A percentile compares a stretch with the other conserved stretches of the same genome.
These are phyloP conservation scores for Chrysoporthe austroafricana DNA, from an alignment of 2,329 filamentous ascomycete species.

Conservation along the genomic window DNA sequence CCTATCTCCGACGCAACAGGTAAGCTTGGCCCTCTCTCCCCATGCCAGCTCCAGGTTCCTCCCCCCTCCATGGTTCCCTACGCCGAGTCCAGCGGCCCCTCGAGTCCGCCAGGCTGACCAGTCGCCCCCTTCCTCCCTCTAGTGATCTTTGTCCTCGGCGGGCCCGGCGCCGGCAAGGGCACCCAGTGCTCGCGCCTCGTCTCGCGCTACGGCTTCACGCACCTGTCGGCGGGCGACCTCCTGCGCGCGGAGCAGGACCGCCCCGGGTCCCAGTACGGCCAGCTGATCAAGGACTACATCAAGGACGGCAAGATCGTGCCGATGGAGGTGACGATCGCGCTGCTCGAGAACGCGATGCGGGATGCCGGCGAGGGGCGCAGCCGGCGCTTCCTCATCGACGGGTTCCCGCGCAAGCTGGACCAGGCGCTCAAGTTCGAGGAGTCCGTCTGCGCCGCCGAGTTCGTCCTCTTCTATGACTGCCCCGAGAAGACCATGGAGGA, in stretches of 20 bases:
- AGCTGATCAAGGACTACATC: conserved; percentile 92
- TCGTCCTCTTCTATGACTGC: conserved; percentile 94
- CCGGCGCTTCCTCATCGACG: conserved; percentile 71
- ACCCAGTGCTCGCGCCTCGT: conserved; percentile 93
- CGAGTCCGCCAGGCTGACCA: background rate
- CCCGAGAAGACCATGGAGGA: conserved; percentile 86
- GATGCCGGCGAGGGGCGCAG: conserved; percentile 53
- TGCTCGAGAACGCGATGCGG: conserved; percentile 93
- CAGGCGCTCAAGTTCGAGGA: conserved; percentile 94
- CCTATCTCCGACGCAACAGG: conserved; percentile 31
- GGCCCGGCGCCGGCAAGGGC: conserved; percentile 93
- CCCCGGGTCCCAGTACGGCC: conserved; percentile 83
- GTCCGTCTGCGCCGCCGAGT: conserved; percentile 78
- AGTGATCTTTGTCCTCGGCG: conserved; percentile 30
- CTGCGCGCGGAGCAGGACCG: conserved; percentile 92
- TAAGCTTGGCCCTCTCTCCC: conserved; percentile 48
- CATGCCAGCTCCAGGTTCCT: conserved; percentile 87
- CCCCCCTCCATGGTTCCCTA: conserved; percentile 75
- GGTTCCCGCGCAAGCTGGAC: conserved; percentile 96
- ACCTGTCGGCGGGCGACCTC: conserved; percentile 91
- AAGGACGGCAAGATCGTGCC: conserved; percentile 94
- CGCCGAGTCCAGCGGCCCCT: background rate
- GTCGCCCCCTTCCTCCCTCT: background rate
- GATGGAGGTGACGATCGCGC: conserved; percentile 95
- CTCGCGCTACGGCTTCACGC: conserved; percentile 84